phyloP scores from a whole-genome alignment of 148 eudicot genomes.

The Selenicereus undatus region DNA sequence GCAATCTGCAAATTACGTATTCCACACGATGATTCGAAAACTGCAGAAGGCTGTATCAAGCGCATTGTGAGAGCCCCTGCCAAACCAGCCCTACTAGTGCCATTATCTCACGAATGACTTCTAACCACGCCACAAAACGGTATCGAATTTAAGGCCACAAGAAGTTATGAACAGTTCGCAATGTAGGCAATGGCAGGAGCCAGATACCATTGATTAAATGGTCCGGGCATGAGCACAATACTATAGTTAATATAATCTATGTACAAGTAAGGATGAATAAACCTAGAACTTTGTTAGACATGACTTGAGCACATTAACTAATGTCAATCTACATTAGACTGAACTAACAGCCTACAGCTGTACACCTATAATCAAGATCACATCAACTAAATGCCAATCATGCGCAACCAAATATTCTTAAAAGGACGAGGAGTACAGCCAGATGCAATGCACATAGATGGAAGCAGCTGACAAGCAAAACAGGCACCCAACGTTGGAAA shows the following conservation, averaged over 20 bases:
- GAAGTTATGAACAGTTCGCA: neutral
- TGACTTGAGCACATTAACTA: constrained; percentile 19
- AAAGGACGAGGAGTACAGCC: neutral
- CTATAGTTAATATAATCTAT: constrained; percentile 20
- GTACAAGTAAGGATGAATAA: constrained; percentile 22
- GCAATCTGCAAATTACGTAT: no score
- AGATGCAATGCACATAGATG: neutral
- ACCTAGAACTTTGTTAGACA: constrained; percentile 8
- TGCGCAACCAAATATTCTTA: neutral
- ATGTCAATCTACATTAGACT: constrained; percentile 29
- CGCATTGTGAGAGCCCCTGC: no score
- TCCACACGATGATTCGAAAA: no score
- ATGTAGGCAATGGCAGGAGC: neutral
- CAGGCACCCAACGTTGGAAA: neutral
- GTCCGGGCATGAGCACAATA: neutral
- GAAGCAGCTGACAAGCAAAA: constrained; percentile 10
- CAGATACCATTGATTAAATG: neutral
- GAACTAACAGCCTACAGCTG: constrained; percentile 25
- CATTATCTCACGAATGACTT: neutral
- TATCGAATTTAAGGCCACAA: neutral
- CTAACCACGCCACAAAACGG: neutral
- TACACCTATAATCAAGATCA: constrained; percentile 25
- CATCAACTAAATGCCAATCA: constrained; percentile 10
- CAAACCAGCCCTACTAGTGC: neutral
- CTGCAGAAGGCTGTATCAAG: no score